Evolutionary conservation across 257 asterid genomes (phyloP), one percentile per base, ranked within the genome.

Genomic region (Dorcoceras hygrometricum): DNA sequence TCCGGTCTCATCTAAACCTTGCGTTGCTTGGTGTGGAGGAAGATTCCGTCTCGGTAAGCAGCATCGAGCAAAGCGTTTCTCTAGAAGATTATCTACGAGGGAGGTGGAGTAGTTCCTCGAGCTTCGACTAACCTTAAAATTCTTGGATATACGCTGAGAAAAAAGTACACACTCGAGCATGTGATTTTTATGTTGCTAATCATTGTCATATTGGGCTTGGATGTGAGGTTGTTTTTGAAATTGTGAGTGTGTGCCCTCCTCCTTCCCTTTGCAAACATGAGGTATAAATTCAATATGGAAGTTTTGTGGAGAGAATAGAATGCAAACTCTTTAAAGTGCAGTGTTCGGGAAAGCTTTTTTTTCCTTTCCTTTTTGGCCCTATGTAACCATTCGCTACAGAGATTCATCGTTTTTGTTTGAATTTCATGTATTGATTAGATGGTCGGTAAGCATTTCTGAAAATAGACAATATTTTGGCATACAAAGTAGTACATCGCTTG

Each of bases 61-160:
- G 99, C 89, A 79, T 83, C n/a, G 97, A 86, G 69, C 96, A 83
- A 58, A 80, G 79, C 66, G 78, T 90, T 43, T 83, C 90, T 1
- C 62, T 94, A 22, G 97, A 90, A 57, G 96, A 94, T 60, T 88
- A 90, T 82, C 80, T 88, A 29, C 82, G 80, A 27, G 95, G 95
- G 55, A 75, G 99, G 78, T 81, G 95, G 88, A 88, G 97, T 77
- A 85, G 95, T 8, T 85, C 99, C 34, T 90, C 99, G 5, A 90
- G 96, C 90, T 81, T 94, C 23, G 96, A 94, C 81, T 92, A 71
- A 83, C 75, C 55, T 4, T 54, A 18, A 56, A 50, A 20, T 25
- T 66, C 71, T 26, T 54, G 39, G 75, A 27, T 54, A 71, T 19
- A 55, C 8, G 73, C 68, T 20, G 62, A 24, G 20, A 23, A n/a